Evolutionary conservation across 2,329 filamentous ascomycete species (phyloP), one percentile per base, ranked within the genome.

Genomic region (Penicillium sp.): DNA sequence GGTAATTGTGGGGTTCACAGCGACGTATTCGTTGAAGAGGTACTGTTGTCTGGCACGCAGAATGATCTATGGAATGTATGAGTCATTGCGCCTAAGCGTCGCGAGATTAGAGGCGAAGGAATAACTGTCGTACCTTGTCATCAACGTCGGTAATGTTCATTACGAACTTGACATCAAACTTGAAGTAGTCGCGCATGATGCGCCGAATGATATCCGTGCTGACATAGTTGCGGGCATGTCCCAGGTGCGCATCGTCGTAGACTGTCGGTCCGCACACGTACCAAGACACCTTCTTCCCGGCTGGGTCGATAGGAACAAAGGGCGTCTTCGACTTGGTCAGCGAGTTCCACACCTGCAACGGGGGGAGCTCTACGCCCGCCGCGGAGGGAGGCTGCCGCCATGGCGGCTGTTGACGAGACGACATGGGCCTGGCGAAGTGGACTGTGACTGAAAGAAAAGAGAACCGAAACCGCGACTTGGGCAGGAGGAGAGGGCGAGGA

Each of bases 131-230:
- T 70, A 87, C 85, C 83, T 90, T 90, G 76, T 90, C 88, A 67
- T 92, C 90, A 41, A 94, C 84, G 69, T 94, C 92, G 31, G 92
- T 96, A 63, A 95, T 92, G 78, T 96, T 96, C 89, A 96, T 95
- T 65, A 96, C 90, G 78, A 96, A 96, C 61, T 88, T 86, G 66
- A 96, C 86, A 43, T 92, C 81, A 75, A 90, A 95, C 62, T 87
- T 86, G 74, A 96, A 96, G 77, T 95, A 94, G 75, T 94, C 87
- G 70, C 85, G 82, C 76, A 96, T 78, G 68, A 96, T 91, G 69
- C 92, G 87, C 62, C 92, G 86, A 67, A 96, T 88, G 64, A 96
- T 92, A 75, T 96, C 92, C 48, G 91, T 94, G 52, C 89, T 91
- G 63, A 96, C 90, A 84, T 96, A 96, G 79, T 96, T 96, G 67